Conservation (phyloP, 2,329 filamentous ascomycete species). For the Monosporascus sp. region DNA sequence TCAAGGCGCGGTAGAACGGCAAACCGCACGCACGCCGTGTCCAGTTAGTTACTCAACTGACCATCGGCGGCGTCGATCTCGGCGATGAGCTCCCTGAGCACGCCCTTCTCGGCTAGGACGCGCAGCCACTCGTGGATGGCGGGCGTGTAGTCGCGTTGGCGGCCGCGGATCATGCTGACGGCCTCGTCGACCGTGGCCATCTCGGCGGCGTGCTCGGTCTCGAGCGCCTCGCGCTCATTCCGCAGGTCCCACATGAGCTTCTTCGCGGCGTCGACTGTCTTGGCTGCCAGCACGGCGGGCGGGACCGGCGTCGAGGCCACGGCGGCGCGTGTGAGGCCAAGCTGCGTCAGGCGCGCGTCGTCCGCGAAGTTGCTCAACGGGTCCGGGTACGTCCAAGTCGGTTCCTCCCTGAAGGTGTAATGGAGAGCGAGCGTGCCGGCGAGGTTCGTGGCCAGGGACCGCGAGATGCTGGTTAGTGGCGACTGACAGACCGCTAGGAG, state of each 20-base stretch:
- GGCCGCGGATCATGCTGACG: slow-evolving; percentile 45
- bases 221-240: slow-evolving; percentile 35
- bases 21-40: no score
- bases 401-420: slow-evolving; percentile 29
- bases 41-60: no score
- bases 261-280: slow-evolving; percentile 22
- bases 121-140: slow-evolving; percentile 65
- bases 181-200: slow-evolving; percentile 36
- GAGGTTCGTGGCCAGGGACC: slow-evolving; percentile 37
- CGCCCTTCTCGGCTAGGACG: slow-evolving; percentile 61
- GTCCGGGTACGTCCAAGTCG: slow-evolving; percentile 32
- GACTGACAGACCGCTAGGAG: slow-evolving; percentile 70
- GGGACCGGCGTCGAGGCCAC: slow-evolving; percentile 2
- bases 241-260: slow-evolving; percentile 33
- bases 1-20: no score
- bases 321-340: slow-evolving; percentile 8
- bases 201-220: slow-evolving; percentile 44
- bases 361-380: slow-evolving; percentile 12
- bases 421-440: slow-evolving; percentile 34
- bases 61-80: slow-evolving; percentile 7
- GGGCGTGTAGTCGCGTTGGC: slow-evolving; percentile 63
- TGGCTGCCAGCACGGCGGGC: not conserved
- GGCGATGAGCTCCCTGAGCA: slow-evolving; percentile 39
- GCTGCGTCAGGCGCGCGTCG: slow-evolving; percentile 8
- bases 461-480: slow-evolving; percentile 47